Base-by-base conservation (phyloP, 352 stramenopile genomes). In the Pythium coloratum region DNA sequence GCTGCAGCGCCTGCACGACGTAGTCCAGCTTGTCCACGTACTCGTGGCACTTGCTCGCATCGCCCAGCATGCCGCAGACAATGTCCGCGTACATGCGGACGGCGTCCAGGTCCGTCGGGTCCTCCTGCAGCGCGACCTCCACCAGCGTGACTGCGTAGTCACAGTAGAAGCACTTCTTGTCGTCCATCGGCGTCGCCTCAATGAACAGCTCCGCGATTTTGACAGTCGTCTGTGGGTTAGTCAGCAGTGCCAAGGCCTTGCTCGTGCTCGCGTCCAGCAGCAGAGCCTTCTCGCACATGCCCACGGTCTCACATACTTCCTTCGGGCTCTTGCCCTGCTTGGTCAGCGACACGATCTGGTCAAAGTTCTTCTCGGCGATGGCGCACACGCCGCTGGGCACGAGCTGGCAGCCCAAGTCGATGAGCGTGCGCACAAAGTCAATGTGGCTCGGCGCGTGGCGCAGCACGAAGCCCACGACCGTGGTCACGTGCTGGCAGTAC, bases 41-140 rank as follows among this genome's bases (percentile, higher is more conserved):
- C 64, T 76, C 53, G 60, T 93, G 85, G 44, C 82, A 93, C 0
- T 76, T 55, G 56, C 81, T 91, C 36, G 88, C 76, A 13, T 76
- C 65, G 33, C 82, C 81, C 6, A 93, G 71, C 60, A 90, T 80
- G 69, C 81, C 76, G 51, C 85, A 93, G 33, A 93, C 88, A 78
- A 93, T 84, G 54, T 93, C 85, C 0, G 83, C 82, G 36, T 87
- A 89, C 63, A 75, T 54, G 1, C 84, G 82, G 9, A 93, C 72
- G 62, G 88, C 59, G 40, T 77, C 62, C 14, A 93, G 75, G 50
- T 91, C 71, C 1, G 81, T 64, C 3, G 78, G 70, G 44, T 86
- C 81, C 47, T 92, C 76, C 51, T 88, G 70, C 40, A 88, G 58
- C n/a, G 78, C 74, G 28, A 92, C 74, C 55, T 88, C 78, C 5